Percentiles rank a stretch among this genome's conserved stretches.
phyloP scores from a whole-genome alignment of 441 rosid species.

The Daphne laureola region DNA sequence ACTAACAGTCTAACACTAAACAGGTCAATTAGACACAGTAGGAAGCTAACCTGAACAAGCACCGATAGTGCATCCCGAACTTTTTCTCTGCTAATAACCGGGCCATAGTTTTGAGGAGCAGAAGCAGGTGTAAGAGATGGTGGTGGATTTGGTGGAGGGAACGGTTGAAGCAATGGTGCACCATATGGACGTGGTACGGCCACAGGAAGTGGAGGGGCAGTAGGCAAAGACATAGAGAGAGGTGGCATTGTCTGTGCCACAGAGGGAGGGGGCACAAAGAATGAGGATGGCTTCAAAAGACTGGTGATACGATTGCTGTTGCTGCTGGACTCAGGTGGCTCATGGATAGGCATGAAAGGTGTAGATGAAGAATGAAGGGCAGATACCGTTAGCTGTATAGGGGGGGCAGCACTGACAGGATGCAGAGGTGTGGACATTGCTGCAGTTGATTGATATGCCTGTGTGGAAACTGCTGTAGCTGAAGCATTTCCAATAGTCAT shows the following conservation, averaged over 20 bases:
- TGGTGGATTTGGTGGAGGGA: conserved; percentile 90
- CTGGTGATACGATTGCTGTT: conserved; percentile 35
- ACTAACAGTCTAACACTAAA: too few relatives aligned
- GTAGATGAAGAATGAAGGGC: conserved; percentile 37
- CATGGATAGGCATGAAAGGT: conserved; percentile 42
- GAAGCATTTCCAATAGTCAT: conserved; percentile 44
- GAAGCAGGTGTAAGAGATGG: conserved; percentile 65
- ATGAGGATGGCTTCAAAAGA: conserved; percentile 67
- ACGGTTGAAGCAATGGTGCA: conserved; percentile 86
- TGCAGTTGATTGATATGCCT: conserved; percentile 40
- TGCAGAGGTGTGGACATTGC: conserved; percentile 36
- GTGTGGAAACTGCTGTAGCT: conserved; percentile 29
- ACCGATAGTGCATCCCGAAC: conserved; percentile 64
- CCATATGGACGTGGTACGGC: conserved; percentile 59
- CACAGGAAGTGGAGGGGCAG: conserved; percentile 47
- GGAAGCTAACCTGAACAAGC: conserved; percentile 71
- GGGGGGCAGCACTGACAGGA: conserved; percentile 25
- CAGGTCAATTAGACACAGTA: too few relatives aligned
- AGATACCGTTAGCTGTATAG: conserved; percentile 36
- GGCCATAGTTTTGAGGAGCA: conserved; percentile 31
- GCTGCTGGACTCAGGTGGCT: conserved; percentile 31
- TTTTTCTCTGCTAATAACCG: conserved; percentile 54
- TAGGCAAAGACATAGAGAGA: conserved; percentile 39
- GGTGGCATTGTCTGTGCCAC: conserved; percentile 26
- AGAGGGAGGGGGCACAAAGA: conserved; percentile 51